phyloP scores from a whole-genome alignment of 495 filamentous ascomycete genomes.

The Hyphodiscus hymeniophilus region DNA sequence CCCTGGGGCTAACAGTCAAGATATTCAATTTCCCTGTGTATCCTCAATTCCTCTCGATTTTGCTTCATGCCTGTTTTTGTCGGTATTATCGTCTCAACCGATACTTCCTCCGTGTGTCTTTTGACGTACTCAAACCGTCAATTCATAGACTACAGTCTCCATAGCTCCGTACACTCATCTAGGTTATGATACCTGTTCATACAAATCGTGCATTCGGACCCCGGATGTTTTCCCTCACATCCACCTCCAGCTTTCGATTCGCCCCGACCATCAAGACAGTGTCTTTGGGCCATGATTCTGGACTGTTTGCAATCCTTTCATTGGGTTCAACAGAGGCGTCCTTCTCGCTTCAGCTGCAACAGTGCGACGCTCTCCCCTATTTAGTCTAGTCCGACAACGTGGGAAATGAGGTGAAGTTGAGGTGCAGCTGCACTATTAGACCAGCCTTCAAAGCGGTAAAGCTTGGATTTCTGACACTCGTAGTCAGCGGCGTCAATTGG shows the following conservation, averaged over 20 bases:
- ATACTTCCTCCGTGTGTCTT: no score
- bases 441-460: slow-evolving; percentile 2
- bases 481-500: slow-evolving; percentile 8
- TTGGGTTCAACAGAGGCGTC: slow-evolving; percentile 1
- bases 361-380: not conserved
- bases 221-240: not conserved
- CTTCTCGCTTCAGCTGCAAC: not conserved
- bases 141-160: no score
- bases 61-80: no score
- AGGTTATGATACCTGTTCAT: no score
- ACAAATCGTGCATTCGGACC: no score
- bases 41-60: no score
- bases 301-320: slow-evolving; percentile 1
- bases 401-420: slow-evolving; percentile 1
- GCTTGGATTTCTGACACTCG: not conserved
- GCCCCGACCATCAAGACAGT: not conserved
- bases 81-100: no score
- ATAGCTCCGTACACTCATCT: no score
- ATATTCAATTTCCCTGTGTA: no score
- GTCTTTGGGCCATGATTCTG: no score
- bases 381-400: not conserved
- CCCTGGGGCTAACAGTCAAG: no score
- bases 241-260: not conserved
- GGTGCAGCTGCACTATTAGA: not conserved
- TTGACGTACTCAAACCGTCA: no score